A percentile compares a stretch with the other conserved stretches of the same genome.
phyloP scores from a whole-genome alignment of 2,329 filamentous ascomycete genomes.

The Calonectria hawksworthii region DNA sequence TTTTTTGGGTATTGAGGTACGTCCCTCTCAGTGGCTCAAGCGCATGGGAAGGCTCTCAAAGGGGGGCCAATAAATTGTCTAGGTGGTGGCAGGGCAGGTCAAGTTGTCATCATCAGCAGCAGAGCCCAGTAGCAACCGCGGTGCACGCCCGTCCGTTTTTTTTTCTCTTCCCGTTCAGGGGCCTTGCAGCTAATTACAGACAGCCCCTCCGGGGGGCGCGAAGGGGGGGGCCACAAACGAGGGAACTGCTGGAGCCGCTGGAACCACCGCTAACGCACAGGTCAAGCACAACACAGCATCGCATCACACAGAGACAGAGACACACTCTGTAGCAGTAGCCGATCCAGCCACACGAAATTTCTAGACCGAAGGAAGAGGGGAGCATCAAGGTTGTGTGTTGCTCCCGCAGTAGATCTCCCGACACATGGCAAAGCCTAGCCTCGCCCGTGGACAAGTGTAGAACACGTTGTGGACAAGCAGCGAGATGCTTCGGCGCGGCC shows the following conservation, averaged over 20 bases:
- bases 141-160: constrained; percentile 6
- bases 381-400: neutral
- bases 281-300: constrained; percentile 13
- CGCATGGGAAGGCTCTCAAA: constrained; percentile 21
- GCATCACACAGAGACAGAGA: neutral
- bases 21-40: constrained; percentile 16
- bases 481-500: neutral
- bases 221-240: constrained; percentile 6
- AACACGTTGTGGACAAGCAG: neutral
- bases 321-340: neutral
- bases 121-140: constrained; percentile 6
- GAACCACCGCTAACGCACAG: constrained; percentile 14
- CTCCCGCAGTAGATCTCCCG: constrained; percentile 10
- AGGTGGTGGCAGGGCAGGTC: constrained; percentile 16
- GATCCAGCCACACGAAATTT: constrained; percentile 6
- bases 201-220: neutral
- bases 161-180: constrained; percentile 29
- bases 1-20: constrained; percentile 17
- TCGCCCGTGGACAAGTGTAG: neutral
- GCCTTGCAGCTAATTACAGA: constrained; percentile 15
- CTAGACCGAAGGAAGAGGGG: constrained; percentile 1
- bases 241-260: constrained; percentile 13
- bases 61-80: constrained; percentile 31
- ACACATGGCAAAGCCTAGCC: constrained; percentile 1
- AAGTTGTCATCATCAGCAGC: constrained; percentile 8